These are phyloP conservation scores for Wallacemonas collosoma DNA, from an alignment of 208 protist species.

Conservation along the genomic window DNA sequence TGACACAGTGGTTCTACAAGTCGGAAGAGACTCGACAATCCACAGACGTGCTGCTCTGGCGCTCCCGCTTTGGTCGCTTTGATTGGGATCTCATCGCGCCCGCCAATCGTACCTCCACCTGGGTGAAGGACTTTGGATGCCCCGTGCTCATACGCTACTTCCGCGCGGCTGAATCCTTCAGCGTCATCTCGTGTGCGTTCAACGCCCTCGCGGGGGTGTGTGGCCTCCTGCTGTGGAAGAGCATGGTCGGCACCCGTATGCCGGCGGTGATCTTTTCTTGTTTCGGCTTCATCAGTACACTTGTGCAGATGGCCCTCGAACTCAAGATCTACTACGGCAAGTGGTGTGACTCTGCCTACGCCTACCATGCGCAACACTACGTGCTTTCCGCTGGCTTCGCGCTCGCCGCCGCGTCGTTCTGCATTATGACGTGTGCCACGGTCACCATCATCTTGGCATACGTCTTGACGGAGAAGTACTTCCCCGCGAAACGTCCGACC, in stretches of 20 bases:
- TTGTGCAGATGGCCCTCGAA: conserved; percentile 58
- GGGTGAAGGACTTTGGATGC: conserved; percentile 45
- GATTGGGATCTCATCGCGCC: conserved; percentile 41
- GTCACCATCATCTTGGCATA: conserved; percentile 38
- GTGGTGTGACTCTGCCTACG: conserved; percentile 56
- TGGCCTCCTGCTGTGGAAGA: conserved; percentile 60
- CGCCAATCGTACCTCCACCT: conserved; percentile 24
- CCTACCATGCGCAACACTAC: conserved; percentile 56
- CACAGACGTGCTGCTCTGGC: conserved; percentile 70
- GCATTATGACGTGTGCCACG: conserved; percentile 44
- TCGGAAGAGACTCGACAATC: conserved; percentile 34
- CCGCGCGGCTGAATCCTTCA: conserved; percentile 53
- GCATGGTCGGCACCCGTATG: conserved; percentile 34
- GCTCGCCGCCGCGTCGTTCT: conserved; percentile 45
- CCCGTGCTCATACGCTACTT: conserved; percentile 35
- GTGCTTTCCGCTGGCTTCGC: conserved; percentile 64
- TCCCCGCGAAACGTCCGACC: conserved; percentile 39
- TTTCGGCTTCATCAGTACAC: conserved; percentile 28
- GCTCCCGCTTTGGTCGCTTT: conserved; percentile 40
- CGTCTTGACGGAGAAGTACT: conserved; percentile 47
- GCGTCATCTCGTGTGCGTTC: conserved; percentile 51
- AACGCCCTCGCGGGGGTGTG: conserved; percentile 31
- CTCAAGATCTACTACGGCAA: conserved; percentile 67
- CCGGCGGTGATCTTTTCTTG: conserved; percentile 56
- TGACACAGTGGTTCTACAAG: conserved; percentile 84